Base-by-base conservation (phyloP, 495 filamentous ascomycete genomes). In the Talaromyces wortmannii region DNA sequence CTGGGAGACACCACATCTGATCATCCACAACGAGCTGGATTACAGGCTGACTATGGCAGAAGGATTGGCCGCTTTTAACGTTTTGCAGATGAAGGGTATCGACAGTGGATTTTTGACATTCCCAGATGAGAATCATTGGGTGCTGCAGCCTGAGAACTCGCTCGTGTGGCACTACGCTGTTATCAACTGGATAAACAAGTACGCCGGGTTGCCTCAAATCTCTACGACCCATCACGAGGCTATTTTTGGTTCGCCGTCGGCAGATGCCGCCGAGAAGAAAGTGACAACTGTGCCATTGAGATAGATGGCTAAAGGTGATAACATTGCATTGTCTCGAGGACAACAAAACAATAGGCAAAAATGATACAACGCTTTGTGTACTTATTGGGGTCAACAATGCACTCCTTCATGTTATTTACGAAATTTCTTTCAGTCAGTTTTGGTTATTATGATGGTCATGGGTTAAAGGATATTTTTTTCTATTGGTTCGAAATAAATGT, bases 21-120 rank as follows among this genome's bases (percentile, higher is more conserved):
- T 96, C 59, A 92, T 97, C 53, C 92, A 97, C 71, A 92, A 84
- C 65, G 91, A 94, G 62, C 78, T 95, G 16, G 92, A 97, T 68
- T 97, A 96, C 66, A 82, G 92, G 13, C 71, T 97, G 32, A 88
- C 91, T 0, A 84, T 96, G 44, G 73, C 76, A 3, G 92, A 96
- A 65, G 92, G 92, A 0, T 70, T 97, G 30, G 83, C 91, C 1
- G 85, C 89, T 13, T 97, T 97, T 67, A 94, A 97, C 59, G 84
- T 92, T 13, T 73, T 97, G 45, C 92, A 97, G 72, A 82, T 72
- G 63, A 69, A 64, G 16, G 74, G 72, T 4, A 64, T 80, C 15
- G 67, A 77, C 7, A 79, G 75, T 48, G 70, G 70, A 31, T 79
- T 79, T 63, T 66, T 97, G 59, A 88, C 84, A 5, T 97, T 96